phyloP scores from a whole-genome alignment of 306 rosid species.

The Crataegus laevigata region DNA sequence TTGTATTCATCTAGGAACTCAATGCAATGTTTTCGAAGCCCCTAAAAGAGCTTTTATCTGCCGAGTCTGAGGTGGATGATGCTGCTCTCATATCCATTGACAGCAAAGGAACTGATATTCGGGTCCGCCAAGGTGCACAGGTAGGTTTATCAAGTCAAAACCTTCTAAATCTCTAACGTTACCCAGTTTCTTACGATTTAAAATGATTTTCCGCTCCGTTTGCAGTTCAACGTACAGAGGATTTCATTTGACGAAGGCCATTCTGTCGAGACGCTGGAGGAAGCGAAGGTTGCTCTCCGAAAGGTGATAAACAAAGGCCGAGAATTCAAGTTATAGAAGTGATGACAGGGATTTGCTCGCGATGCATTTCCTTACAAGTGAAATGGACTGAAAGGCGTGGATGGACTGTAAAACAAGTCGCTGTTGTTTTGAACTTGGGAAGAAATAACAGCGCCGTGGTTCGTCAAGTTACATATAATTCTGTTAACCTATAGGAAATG shows the following conservation, averaged over 20 bases:
- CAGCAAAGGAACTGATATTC: conserved; percentile 89
- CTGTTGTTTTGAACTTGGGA: background rate
- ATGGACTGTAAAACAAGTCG: background rate
- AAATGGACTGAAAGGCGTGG: background rate
- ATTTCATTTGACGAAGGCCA: conserved; percentile 92
- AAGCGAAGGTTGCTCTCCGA: conserved; percentile 93
- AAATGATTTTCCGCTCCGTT: background rate
- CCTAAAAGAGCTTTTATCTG: conserved; percentile 67
- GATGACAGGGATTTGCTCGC: conserved; percentile 1
- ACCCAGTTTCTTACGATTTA: background rate
- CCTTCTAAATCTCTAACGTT: background rate
- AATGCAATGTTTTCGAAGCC: conserved; percentile 96
- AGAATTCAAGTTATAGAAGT: conserved; percentile 56
- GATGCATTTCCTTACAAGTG: background rate
- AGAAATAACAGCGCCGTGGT: background rate
- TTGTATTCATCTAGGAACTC: conserved; percentile 49
- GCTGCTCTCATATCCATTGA: conserved; percentile 97
- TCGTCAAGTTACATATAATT: background rate
- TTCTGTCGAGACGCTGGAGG: conserved; percentile 76
- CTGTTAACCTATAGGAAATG: background rate
- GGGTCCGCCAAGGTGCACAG: conserved; percentile 99
- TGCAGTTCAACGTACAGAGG: conserved; percentile 93
- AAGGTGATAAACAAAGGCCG: conserved; percentile 65
- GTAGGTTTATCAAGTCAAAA: conserved; percentile 21
- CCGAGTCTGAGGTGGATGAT: conserved; percentile 88